Conservation (phyloP, 371 early-diverging fungal genomes). For the Mortierella sp. region DNA sequence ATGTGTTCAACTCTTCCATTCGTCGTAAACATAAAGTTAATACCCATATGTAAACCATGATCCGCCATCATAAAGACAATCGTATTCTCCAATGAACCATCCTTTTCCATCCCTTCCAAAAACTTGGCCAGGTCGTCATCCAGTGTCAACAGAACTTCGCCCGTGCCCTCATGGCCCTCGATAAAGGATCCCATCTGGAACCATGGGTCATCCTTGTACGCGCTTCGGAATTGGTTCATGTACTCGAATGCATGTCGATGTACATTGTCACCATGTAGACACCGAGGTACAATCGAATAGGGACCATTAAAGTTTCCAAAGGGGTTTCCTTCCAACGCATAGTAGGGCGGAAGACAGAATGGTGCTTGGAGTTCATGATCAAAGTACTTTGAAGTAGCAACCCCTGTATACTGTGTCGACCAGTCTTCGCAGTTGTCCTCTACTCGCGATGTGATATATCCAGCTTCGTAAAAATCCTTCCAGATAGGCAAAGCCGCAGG, state of each 20-base stretch:
- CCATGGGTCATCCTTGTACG: slow-evolving; percentile 46
- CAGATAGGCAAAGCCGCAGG: slow-evolving; percentile 53
- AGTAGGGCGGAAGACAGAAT: slow-evolving; percentile 58
- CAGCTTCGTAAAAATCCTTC: slow-evolving; percentile 57
- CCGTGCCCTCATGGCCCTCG: slow-evolving; percentile 61
- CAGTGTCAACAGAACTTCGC: slow-evolving; percentile 55
- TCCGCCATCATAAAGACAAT: slow-evolving; percentile 56
- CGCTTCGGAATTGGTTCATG: slow-evolving; percentile 49
- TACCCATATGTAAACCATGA: slow-evolving; percentile 62
- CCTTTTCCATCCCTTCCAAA: slow-evolving; percentile 46
- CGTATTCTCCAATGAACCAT: slow-evolving; percentile 58
- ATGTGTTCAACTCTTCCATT: slow-evolving; percentile 58
- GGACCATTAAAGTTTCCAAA: slow-evolving; percentile 61
- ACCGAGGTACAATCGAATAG: slow-evolving; percentile 55
- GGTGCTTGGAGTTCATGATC: slow-evolving; percentile 59
- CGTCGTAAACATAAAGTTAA: slow-evolving; percentile 56
- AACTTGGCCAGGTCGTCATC: slow-evolving; percentile 54
- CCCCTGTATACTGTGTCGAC: slow-evolving; percentile 47
- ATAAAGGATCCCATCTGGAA: slow-evolving; percentile 54
- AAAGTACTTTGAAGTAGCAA: slow-evolving; percentile 40
- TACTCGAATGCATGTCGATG: slow-evolving; percentile 59
- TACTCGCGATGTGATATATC: slow-evolving; percentile 55
- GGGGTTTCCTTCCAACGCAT: slow-evolving; percentile 48
- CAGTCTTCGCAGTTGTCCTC: slow-evolving; percentile 59
- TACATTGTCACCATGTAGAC: slow-evolving; percentile 55